Evolutionary conservation across 2,329 filamentous ascomycete genomes (phyloP), one percentile per base, ranked within the genome.

Genomic region (Sclerotinia trifoliorum): DNA sequence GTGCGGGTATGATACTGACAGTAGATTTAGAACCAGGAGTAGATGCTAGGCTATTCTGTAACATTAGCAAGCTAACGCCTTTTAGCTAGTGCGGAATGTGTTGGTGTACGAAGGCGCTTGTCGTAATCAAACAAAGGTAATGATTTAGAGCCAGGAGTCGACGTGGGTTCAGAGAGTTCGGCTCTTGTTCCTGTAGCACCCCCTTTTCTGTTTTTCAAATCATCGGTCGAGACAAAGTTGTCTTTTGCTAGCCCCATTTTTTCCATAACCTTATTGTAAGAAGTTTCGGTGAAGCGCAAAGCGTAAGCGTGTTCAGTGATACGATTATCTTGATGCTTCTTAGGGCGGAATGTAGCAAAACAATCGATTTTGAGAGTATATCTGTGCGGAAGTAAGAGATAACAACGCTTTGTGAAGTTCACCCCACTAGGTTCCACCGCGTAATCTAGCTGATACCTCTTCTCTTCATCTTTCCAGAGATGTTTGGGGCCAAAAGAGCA

Each of bases 321-420:
- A 3, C 8, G n/a, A 60, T 52, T 19, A n/a, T n/a, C 4, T 21
- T 11, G 19, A 24, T 57, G 32, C 13, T 57, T 42, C 6, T 42
- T 42, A 15, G 21, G 35, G 11, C n/a, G n/a, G n/a, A 42, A 57
- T 1, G 56, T 24, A 6, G 42, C 39, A 19, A 60, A 60, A 60
- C 4, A 60, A 1, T 29, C 17, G 10, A 60, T 60, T 3, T 21
- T 13, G 17, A 60, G 39, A 46, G 39, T 48, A 15, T 60, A 60
- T 21, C 57, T 60, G 19, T 60, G 42, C 24, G 24, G 57, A 60
- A 60, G 42, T 21, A 19, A 6, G 19, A 60, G 17, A 44, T 46
- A 60, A 32, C 24, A 60, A 21, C 17, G 24, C 57, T 60, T 60
- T 13, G 42, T 46, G 13, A 60, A 60, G 26, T 60, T 48, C 21